phyloP scores from a whole-genome alignment of 768 basidiomycete genomes.

The Thelephora ganbajun region DNA sequence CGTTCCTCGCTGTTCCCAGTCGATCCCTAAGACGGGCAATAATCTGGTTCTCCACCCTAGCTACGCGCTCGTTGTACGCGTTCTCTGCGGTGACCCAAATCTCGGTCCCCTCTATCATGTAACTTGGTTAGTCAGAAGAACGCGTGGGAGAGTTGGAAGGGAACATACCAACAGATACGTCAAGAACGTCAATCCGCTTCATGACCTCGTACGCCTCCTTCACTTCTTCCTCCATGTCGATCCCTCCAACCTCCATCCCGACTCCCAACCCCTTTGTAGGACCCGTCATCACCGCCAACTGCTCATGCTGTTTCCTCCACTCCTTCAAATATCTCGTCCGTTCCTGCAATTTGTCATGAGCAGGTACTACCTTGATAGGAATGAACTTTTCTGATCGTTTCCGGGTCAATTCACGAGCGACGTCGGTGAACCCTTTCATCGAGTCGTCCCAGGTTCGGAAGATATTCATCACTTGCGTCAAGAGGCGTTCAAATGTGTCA shows the following conservation, averaged over 20 bases:
- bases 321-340: slow-evolving; percentile 74
- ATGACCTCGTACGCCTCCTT: slow-evolving; percentile 94
- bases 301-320: slow-evolving; percentile 96
- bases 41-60: slow-evolving; percentile 96
- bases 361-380: slow-evolving; percentile 87
- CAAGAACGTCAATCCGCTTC: slow-evolving; percentile 91
- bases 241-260: slow-evolving; percentile 68
- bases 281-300: slow-evolving; percentile 92
- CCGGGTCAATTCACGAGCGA: slow-evolving; percentile 77
- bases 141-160: too few species aligned
- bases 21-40: slow-evolving; percentile 86
- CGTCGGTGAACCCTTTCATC: slow-evolving; percentile 56
- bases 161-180: slow-evolving; percentile 74
- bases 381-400: slow-evolving; percentile 89
- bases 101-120: slow-evolving; percentile 72
- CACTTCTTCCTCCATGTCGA: slow-evolving; percentile 98
- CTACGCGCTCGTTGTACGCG: slow-evolving; percentile 94
- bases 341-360: slow-evolving; percentile 86
- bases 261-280: slow-evolving; percentile 77
- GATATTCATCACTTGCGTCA: slow-evolving; percentile 54
- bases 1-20: slow-evolving; percentile 89
- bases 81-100: slow-evolving; percentile 97
- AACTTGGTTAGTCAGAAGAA: slow-evolving; percentile 1
- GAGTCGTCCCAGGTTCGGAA: slow-evolving; percentile 51
- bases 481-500: slow-evolving; percentile 81